Evolutionary conservation across 2,329 filamentous ascomycete species (phyloP).

Genomic region (Raffaelea albimanens): DNA sequence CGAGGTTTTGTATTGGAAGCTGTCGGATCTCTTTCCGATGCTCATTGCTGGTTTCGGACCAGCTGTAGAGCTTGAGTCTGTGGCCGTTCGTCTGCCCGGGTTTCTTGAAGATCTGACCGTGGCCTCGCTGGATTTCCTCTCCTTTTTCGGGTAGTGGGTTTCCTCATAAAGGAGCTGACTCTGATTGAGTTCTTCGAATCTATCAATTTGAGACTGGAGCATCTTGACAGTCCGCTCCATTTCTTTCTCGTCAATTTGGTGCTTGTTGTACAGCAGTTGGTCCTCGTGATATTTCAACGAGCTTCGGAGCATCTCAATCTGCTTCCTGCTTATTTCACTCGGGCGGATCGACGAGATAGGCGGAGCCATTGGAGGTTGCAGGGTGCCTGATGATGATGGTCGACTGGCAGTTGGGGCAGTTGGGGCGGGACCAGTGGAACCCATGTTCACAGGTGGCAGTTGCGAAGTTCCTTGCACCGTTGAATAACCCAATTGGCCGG

Average conservation of each 20-base stretch:
- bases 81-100: not conserved
- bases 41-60: constrained; percentile 5
- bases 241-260: constrained; percentile 49
- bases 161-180: constrained; percentile 37
- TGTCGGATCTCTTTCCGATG: constrained; percentile 10
- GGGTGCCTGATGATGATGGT: constrained; percentile 6
- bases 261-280: constrained; percentile 51
- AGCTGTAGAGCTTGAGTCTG: not conserved
- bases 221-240: constrained; percentile 39
- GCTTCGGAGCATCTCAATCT: constrained; percentile 41
- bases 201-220: constrained; percentile 21
- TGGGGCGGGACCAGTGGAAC: not conserved
- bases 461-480: constrained; percentile 1
- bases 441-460: not conserved
- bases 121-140: constrained; percentile 12
- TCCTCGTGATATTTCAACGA: constrained; percentile 48
- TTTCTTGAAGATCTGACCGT: constrained; percentile 9
- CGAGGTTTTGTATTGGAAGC: constrained; percentile 8
- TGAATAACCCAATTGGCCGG: constrained; percentile 3
- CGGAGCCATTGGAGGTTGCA: constrained; percentile 23
- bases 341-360: constrained; percentile 50
- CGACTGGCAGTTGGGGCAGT: not conserved
- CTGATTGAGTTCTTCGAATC: constrained; percentile 37
- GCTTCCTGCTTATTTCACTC: constrained; percentile 52
- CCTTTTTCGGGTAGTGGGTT: constrained; percentile 27